Conservation (phyloP, 768 basidiomycete genomes). For the Fibroporia radiculosa region DNA sequence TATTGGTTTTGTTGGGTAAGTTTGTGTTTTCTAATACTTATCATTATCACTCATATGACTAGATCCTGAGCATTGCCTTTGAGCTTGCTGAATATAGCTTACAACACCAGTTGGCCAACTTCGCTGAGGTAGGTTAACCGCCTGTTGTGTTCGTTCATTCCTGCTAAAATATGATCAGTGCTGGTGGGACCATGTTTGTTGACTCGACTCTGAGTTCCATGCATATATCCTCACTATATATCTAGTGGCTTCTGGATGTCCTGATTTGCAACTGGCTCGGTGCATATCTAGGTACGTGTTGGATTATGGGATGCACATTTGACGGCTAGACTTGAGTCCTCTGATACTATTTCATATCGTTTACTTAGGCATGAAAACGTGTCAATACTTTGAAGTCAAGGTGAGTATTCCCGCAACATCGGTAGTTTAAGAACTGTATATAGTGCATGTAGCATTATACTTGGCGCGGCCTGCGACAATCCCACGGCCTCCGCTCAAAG, state of each 20-base stretch:
- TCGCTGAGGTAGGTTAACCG: slow-evolving; percentile 58
- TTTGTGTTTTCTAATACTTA: slow-evolving; percentile 2
- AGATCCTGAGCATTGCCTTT: slow-evolving; percentile 85
- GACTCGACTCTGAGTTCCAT: neutral
- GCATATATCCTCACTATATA: slow-evolving; percentile 2
- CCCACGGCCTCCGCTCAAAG: slow-evolving; percentile 69
- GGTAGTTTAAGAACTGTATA: slow-evolving; percentile 6
- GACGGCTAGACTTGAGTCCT: slow-evolving; percentile 2
- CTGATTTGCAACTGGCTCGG: slow-evolving; percentile 85
- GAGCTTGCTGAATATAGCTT: slow-evolving; percentile 86
- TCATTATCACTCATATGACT: slow-evolving; percentile 3
- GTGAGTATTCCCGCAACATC: slow-evolving; percentile 17
- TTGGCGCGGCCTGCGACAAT: slow-evolving; percentile 80
- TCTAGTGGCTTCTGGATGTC: slow-evolving; percentile 81
- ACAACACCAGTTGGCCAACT: slow-evolving; percentile 83
- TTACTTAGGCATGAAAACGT: slow-evolving; percentile 76
- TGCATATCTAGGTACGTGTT: slow-evolving; percentile 59
- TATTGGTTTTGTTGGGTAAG: slow-evolving; percentile 93
- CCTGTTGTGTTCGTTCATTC: slow-evolving; percentile 10
- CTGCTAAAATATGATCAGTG: slow-evolving; percentile 40
- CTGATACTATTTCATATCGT: too few relatives aligned
- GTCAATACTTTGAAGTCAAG: slow-evolving; percentile 85
- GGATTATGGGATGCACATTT: slow-evolving; percentile 18
- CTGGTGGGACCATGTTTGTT: slow-evolving; percentile 87
- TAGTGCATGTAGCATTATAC: slow-evolving; percentile 64